Evolutionary conservation across 2,329 filamentous ascomycete species (phyloP), one percentile per base, ranked within the genome.

Genomic region (Aspergillus alliaceus): DNA sequence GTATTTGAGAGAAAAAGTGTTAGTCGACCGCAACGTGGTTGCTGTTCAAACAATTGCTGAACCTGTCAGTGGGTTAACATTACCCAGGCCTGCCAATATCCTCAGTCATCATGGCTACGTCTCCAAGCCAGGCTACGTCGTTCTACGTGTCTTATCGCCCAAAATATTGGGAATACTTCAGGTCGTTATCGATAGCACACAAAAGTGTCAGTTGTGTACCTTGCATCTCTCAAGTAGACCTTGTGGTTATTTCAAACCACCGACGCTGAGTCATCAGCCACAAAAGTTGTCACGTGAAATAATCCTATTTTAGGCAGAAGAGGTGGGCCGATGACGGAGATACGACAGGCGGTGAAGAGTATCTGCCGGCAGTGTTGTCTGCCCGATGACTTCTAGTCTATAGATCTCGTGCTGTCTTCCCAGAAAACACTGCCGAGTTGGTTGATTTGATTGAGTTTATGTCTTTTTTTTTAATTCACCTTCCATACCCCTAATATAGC

Each of bases 351-450:
- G 51, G 51, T 53, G 24, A 39, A 20, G n/a, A 5, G 27, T 32
- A 34, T 46, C 39, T 44, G 51, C 25, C 51, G 25, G 51, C 44
- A 48, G 44, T 9, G 44, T n/a, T 48, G 11, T 48, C 51, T 53
- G 51, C 51, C 51, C 39, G 51, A 53, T 53, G 51, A 53, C 51
- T 46, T 46, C 29, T 5, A 18, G n/a, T 29, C n/a, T n/a, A n/a
- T n/a, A n/a, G n/a, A 29, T 9, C 34, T 12, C 34, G n/a, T 15
- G 5, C 14, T 37, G 12, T 18, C 11, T 12, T n/a, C n/a, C n/a
- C n/a, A n/a, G n/a, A 37, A 6, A 37, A 14, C 34, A 37, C 14
- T 29, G 5, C 27, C 9, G 5, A 29, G 9, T 29, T 29, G 5
- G 9, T 9, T 29, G 27, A 9, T 29, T 40, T 40, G 9, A 6